A percentile compares a stretch with the other conserved stretches of the same genome.
These are phyloP conservation scores for Claviceps arundinis DNA, from an alignment of 2,329 filamentous ascomycete genomes.

Conservation along the genomic window DNA sequence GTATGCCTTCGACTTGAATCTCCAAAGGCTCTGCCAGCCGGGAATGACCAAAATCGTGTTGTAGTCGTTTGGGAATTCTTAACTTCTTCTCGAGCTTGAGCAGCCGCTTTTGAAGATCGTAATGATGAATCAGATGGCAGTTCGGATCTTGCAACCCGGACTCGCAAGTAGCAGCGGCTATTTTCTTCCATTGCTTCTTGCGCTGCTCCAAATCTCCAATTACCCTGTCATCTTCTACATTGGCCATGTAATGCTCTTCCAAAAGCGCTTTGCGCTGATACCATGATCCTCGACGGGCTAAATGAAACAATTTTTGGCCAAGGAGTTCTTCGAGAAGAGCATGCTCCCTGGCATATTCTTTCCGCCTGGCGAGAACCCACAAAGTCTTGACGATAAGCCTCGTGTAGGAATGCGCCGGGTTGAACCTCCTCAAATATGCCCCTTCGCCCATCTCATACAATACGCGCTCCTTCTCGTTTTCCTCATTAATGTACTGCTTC, in stretches of 20 bases:
- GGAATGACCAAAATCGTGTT: slow-evolving; percentile 88
- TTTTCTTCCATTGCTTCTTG: slow-evolving; percentile 71
- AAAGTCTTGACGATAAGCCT: slow-evolving; percentile 82
- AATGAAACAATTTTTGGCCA: slow-evolving; percentile 69
- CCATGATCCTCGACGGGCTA: slow-evolving; percentile 76
- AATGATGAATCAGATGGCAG: slow-evolving; percentile 86
- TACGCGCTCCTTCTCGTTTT: slow-evolving; percentile 62
- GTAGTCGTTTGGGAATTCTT: slow-evolving; percentile 68
- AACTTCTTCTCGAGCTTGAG: slow-evolving; percentile 77
- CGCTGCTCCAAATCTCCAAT: slow-evolving; percentile 33
- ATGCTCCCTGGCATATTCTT: slow-evolving; percentile 68
- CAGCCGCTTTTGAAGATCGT: slow-evolving; percentile 89
- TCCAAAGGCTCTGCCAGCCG: slow-evolving; percentile 62
- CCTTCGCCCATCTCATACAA: slow-evolving; percentile 75
- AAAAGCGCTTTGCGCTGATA: slow-evolving; percentile 89
- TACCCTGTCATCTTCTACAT: slow-evolving; percentile 32
- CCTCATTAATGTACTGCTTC: slow-evolving; percentile 57
- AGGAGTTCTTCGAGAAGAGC: slow-evolving; percentile 62
- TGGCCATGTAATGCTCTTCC: slow-evolving; percentile 89
- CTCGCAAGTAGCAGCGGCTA: slow-evolving; percentile 72
- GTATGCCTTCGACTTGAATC: slow-evolving; percentile 62
- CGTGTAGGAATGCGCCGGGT: slow-evolving; percentile 85
- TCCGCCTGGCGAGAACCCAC: slow-evolving; percentile 66
- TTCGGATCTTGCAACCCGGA: slow-evolving; percentile 73
- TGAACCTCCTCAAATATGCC: slow-evolving; percentile 78